These are phyloP conservation scores for Irpex rosettiformis DNA, from an alignment of 1,284 basidiomycete species.

Conservation along the genomic window DNA sequence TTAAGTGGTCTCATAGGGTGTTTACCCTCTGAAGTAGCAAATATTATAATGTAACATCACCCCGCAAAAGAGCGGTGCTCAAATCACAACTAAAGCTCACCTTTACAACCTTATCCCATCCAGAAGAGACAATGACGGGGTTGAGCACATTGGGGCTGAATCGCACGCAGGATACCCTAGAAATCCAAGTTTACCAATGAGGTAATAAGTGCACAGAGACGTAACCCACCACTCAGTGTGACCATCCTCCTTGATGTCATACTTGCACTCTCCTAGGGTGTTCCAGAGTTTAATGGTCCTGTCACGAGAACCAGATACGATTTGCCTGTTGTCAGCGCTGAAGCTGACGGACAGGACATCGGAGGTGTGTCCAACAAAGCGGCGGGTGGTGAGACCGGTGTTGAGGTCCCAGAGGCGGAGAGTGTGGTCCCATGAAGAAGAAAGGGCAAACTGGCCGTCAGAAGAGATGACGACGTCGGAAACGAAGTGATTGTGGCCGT, in stretches of 20 bases:
- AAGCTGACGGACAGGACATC: constrained; percentile 98
- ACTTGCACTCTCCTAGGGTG: constrained; percentile 99
- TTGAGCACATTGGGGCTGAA: constrained; percentile 99
- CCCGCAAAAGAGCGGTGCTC: constrained; percentile 15
- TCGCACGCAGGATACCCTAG: constrained; percentile 97
- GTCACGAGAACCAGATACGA: constrained; percentile 98
- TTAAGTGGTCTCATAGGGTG: constrained; percentile 65
- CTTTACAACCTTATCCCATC: constrained; percentile 99
- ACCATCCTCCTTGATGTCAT: constrained; percentile 98
- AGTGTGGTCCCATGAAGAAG: constrained; percentile 99
- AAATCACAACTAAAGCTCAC: constrained; percentile 47
- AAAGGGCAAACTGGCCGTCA: constrained; percentile 99
- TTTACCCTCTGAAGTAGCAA: constrained; percentile 82
- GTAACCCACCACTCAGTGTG: constrained; percentile 85
- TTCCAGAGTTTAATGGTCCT: constrained; percentile 99
- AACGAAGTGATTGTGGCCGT: constrained; percentile 99
- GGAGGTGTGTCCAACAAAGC: constrained; percentile 97
- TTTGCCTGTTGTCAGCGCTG: constrained; percentile 97
- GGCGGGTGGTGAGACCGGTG: constrained; percentile 90
- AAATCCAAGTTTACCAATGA: constrained; percentile 9
- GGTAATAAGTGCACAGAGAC: not conserved
- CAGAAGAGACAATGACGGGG: constrained; percentile 98
- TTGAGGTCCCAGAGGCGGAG: constrained; percentile 99
- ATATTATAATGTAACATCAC: constrained; percentile 57
- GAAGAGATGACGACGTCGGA: constrained; percentile 99